Percentiles rank a stretch among this genome's conserved stretches.
These are phyloP conservation scores for Spergularia bocconei DNA, from an alignment of 148 eudicot genomes.

Conservation along the genomic window DNA sequence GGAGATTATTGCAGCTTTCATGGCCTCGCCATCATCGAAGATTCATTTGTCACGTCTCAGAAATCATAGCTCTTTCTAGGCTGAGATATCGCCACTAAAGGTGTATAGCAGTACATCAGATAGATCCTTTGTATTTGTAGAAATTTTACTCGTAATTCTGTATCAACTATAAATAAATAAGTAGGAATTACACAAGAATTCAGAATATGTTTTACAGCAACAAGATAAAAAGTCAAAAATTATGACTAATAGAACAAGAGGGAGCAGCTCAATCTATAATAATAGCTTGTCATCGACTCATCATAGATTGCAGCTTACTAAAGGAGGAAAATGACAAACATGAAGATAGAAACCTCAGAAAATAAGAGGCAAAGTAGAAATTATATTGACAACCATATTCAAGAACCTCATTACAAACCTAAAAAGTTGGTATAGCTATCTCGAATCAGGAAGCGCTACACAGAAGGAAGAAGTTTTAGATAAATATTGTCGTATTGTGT, in stretches of 20 bases:
- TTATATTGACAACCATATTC: neutral
- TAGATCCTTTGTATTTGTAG: slow-evolving; percentile 29
- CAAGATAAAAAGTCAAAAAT: neutral
- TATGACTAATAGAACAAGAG: neutral
- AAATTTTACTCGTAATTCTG: slow-evolving; percentile 9
- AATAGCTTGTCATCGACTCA: neutral
- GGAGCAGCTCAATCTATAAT: too few species aligned
- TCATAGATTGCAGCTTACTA: neutral
- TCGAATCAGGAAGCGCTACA: neutral
- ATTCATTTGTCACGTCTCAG: slow-evolving; percentile 28
- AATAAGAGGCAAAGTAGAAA: neutral
- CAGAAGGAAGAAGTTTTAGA: neutral
- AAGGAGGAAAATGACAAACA: neutral
- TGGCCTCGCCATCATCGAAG: slow-evolving; percentile 25
- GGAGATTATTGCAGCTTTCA: slow-evolving; percentile 26
- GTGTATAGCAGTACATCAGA: slow-evolving; percentile 26
- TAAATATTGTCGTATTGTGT: neutral
- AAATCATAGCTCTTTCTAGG: slow-evolving; percentile 28
- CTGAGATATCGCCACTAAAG: slow-evolving; percentile 25
- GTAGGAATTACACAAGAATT: slow-evolving; percentile 13
- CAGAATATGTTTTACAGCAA: neutral
- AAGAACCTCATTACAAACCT: neutral
- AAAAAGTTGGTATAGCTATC: neutral
- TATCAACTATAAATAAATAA: slow-evolving; percentile 14
- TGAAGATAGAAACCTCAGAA: neutral